Conservation (phyloP, 2,329 filamentous ascomycete genomes). For the Paramyrothecium sp. region DNA sequence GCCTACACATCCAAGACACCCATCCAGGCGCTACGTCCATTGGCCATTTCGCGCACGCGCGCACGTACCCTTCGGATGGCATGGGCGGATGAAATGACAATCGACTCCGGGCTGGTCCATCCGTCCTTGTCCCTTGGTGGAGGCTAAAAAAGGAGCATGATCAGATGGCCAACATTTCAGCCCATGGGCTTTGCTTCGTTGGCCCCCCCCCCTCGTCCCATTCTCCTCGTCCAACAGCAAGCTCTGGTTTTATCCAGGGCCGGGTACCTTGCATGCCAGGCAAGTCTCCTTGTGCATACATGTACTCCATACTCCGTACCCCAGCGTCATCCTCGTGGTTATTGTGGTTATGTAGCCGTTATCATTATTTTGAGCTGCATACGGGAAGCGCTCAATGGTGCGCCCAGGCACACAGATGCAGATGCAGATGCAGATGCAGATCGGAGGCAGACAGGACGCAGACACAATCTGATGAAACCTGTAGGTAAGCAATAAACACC, state of each 20-base stretch:
- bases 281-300: background rate
- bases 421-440: background rate
- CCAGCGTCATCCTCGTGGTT: too few species aligned
- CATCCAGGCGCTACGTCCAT: too few species aligned
- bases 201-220: background rate
- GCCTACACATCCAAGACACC: too few species aligned
- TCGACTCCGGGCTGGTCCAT: background rate
- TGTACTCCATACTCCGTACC: background rate
- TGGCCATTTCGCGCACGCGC: background rate
- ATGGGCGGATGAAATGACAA: too few species aligned
- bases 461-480: too few species aligned
- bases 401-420: background rate
- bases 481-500: too few species aligned
- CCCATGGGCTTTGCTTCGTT: background rate
- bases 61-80: background rate
- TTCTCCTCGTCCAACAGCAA: background rate
- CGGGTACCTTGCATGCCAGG: background rate
- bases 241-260: background rate
- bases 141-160: background rate
- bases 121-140: background rate
- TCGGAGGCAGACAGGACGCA: too few species aligned
- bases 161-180: background rate
- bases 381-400: background rate
- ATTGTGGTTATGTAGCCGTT: too few species aligned
- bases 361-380: background rate